phyloP scores from a whole-genome alignment of 2,329 filamentous ascomycete species.

The Rugonectria rugulosa region DNA sequence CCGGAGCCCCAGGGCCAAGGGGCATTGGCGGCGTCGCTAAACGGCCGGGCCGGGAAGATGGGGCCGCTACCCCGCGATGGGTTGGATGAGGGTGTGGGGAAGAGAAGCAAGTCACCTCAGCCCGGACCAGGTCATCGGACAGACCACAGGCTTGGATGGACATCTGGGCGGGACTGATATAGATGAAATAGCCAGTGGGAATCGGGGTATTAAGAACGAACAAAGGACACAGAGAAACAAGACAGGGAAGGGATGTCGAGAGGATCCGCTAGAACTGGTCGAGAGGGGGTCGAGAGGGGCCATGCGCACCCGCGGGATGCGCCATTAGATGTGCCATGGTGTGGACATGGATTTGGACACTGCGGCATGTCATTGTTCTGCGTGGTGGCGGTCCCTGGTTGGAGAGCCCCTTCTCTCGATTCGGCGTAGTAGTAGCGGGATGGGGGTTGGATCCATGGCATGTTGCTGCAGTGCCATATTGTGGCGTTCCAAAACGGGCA shows the following conservation, averaged over 20 bases:
- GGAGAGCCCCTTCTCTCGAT: constrained; percentile 8
- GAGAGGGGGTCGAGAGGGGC: constrained; percentile 3
- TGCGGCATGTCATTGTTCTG: constrained; percentile 9
- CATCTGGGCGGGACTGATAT: neutral
- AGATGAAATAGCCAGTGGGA: constrained; percentile 2
- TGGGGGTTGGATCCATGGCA: neutral
- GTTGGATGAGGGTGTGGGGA: constrained; percentile 31
- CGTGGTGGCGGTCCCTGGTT: constrained; percentile 10
- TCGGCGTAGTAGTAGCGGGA: neutral
- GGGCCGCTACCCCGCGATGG: constrained; percentile 38
- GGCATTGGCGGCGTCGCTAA: constrained; percentile 31
- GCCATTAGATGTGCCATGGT: constrained; percentile 8
- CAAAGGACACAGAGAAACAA: neutral
- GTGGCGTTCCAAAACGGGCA: constrained; percentile 2
- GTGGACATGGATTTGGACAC: constrained; percentile 1
- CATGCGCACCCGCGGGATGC: constrained; percentile 17
- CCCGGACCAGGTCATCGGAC: constrained; percentile 22
- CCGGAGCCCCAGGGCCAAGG: constrained; percentile 1
- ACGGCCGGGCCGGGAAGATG: constrained; percentile 31
- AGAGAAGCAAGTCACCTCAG: constrained; percentile 1
- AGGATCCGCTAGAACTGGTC: neutral
- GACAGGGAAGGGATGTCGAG: neutral
- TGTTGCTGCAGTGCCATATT: neutral
- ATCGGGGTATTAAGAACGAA: constrained; percentile 1
- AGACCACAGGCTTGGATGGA: constrained; percentile 8